A percentile compares a stretch with the other conserved stretches of the same genome.
Evolutionary conservation across 1,139 yeast species (phyloP).

Genomic region (Pichia terricola): DNA sequence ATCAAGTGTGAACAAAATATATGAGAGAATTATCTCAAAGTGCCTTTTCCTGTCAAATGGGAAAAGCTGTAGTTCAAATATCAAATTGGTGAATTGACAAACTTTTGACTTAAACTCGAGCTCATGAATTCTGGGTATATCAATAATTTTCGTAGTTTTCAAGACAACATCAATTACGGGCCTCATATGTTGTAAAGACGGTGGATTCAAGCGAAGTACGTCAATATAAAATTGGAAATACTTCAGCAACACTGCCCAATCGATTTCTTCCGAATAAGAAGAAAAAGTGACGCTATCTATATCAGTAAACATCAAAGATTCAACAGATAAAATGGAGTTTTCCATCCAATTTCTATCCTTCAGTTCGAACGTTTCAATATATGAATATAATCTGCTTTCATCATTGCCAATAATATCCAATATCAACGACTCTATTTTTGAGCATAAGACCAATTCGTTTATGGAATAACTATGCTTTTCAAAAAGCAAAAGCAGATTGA

Average conservation of each 20-base stretch:
- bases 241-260: not conserved
- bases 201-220: not conserved
- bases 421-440: not conserved
- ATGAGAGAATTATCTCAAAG: no score
- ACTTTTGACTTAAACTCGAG: no score
- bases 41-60: no score
- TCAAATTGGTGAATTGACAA: no score
- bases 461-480: not conserved
- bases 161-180: no score
- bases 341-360: conserved; percentile 1
- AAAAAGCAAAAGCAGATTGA: not conserved
- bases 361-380: not conserved
- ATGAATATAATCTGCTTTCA: not conserved
- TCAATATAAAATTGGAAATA: not conserved
- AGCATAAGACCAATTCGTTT: not conserved
- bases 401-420: not conserved
- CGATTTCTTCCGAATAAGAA: not conserved
- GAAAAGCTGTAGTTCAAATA: no score
- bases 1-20: no score
- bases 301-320: not conserved
- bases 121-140: no score
- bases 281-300: not conserved
- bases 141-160: no score
- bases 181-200: no score
- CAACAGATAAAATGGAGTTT: conserved; percentile 5